Conservation (phyloP, 2,329 filamentous ascomycete species). For the Verticillium alfalfae region DNA sequence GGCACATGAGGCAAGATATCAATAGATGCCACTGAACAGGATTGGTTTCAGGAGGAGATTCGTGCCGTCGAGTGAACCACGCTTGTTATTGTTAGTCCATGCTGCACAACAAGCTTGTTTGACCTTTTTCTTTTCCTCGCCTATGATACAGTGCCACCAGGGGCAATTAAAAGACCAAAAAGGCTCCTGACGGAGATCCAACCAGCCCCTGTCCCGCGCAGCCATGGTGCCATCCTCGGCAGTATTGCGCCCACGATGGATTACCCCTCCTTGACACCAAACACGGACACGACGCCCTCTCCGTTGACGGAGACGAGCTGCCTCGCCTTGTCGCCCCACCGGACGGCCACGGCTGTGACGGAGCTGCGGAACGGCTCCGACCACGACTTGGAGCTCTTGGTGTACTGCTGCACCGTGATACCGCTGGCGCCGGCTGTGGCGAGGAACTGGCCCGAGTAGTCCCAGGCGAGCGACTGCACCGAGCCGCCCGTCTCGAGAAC, state of each 20-base stretch:
- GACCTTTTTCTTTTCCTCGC: background rate
- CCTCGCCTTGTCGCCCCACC: slow-evolving; percentile 73
- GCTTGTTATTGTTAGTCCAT: background rate
- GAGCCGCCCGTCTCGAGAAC: slow-evolving; percentile 77
- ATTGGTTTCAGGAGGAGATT: no score
- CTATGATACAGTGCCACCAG: background rate
- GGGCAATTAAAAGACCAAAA: background rate
- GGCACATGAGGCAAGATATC: no score
- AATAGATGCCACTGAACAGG: no score
- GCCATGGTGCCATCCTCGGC: no score
- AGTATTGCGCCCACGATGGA: no score
- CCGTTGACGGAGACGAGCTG: slow-evolving; percentile 69
- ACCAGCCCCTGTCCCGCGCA: background rate
- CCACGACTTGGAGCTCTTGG: slow-evolving; percentile 84
- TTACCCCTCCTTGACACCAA: slow-evolving; percentile 48
- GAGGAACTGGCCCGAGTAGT: slow-evolving; percentile 92
- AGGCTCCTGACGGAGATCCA: background rate
- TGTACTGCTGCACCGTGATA: slow-evolving; percentile 83
- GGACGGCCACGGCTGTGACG: slow-evolving; percentile 64
- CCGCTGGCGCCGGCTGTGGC: slow-evolving; percentile 75
- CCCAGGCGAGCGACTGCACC: slow-evolving; percentile 78
- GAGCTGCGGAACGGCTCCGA: slow-evolving; percentile 76
- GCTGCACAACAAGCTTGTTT: background rate
- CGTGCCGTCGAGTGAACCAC: no score
- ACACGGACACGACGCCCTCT: slow-evolving; percentile 69